These are phyloP conservation scores for Sphaerostilbella broomeana DNA, from an alignment of 2,329 filamentous ascomycete genomes.

Conservation along the genomic window DNA sequence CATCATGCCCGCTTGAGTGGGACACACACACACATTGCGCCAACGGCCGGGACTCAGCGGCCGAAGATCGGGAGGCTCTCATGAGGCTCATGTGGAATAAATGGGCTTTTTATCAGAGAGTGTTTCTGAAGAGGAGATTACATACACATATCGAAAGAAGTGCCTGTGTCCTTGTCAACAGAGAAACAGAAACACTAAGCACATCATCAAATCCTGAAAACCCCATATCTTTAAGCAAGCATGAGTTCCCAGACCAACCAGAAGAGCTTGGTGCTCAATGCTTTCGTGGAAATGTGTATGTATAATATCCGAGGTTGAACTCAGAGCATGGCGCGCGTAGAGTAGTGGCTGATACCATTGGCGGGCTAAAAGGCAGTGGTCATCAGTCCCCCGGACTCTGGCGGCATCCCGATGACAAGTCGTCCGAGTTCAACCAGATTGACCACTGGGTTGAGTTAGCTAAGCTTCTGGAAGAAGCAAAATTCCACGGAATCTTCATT, in stretches of 20 bases:
- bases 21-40: neutral
- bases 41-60: neutral
- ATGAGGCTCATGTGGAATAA: conserved; percentile 1
- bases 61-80: conserved; percentile 7
- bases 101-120: conserved; percentile 3
- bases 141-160: conserved; percentile 3
- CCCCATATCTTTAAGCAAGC: conserved; percentile 5
- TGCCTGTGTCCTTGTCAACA: neutral
- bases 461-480: conserved; percentile 44
- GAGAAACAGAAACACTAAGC: conserved; percentile 5
- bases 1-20: conserved; percentile 1
- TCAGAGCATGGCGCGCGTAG: too few relatives aligned
- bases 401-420: conserved; percentile 59
- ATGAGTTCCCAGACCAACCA: conserved; percentile 18
- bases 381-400: conserved; percentile 44
- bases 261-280: conserved; percentile 37
- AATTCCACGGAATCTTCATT: conserved; percentile 28
- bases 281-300: conserved; percentile 36
- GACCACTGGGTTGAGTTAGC: conserved; percentile 56
- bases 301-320: conserved; percentile 2
- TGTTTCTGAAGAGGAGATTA: conserved; percentile 1
- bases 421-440: conserved; percentile 53
- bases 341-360: neutral
- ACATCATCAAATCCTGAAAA: conserved; percentile 7
- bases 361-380: conserved; percentile 28